Conservation (phyloP, 768 basidiomycete genomes). For the Lactarius akahatsu region DNA sequence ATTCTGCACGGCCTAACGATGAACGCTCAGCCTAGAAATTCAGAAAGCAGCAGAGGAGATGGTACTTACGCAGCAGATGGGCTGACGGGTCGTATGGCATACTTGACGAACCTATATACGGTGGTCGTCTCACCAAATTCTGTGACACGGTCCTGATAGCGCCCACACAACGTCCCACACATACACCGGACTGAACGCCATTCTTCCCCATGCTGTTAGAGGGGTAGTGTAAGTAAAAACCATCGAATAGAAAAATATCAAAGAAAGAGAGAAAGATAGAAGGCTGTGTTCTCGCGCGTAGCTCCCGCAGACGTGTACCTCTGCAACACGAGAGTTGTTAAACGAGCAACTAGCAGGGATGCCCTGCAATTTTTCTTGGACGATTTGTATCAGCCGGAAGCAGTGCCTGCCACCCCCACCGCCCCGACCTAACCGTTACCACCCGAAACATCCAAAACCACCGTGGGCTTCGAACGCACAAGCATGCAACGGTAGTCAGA, state of each 20-base stretch:
- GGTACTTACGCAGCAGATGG: slow-evolving; percentile 57
- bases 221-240: slow-evolving; percentile 17
- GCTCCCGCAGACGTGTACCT: slow-evolving; percentile 76
- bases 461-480: slow-evolving; percentile 51
- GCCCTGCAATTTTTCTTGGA: slow-evolving; percentile 63
- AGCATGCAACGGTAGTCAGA: slow-evolving; percentile 20
- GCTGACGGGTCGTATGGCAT: slow-evolving; percentile 73
- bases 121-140: slow-evolving; percentile 37
- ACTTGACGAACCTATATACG: slow-evolving; percentile 78
- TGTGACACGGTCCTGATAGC: slow-evolving; percentile 52
- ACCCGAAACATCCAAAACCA: slow-evolving; percentile 48
- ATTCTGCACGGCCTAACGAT: slow-evolving; percentile 40
- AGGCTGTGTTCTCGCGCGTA: slow-evolving; percentile 83
- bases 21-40: slow-evolving; percentile 10
- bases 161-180: slow-evolving; percentile 82
- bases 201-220: slow-evolving; percentile 53
- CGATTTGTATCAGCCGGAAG: slow-evolving; percentile 89
- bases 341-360: slow-evolving; percentile 46
- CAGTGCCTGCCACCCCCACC: slow-evolving; percentile 38
- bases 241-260: slow-evolving; percentile 16
- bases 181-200: slow-evolving; percentile 71
- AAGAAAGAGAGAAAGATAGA: slow-evolving; percentile 28
- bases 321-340: slow-evolving; percentile 84
- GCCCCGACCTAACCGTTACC: slow-evolving; percentile 31
- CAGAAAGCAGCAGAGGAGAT: not conserved